phyloP scores from a whole-genome alignment of 176 grass and related monocot genomes.

The Phoenix dactylifera region DNA sequence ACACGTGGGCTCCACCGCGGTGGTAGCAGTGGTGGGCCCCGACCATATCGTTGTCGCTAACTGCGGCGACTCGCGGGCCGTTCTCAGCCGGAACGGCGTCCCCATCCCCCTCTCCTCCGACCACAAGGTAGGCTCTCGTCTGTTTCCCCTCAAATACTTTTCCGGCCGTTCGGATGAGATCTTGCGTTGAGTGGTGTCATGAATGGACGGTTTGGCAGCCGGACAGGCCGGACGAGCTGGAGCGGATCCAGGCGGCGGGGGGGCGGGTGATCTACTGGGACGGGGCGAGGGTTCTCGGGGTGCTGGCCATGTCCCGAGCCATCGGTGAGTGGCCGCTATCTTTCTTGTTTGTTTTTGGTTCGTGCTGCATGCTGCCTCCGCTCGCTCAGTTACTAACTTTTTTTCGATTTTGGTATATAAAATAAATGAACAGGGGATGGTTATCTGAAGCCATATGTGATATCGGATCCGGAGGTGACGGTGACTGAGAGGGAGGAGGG shows the following conservation, averaged over 20 bases:
- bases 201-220: conserved; percentile 40
- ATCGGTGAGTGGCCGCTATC: conserved; percentile 45
- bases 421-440: conserved; percentile 42
- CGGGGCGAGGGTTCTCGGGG: conserved; percentile 66
- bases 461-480: conserved; percentile 75
- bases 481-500: conserved; percentile 59
- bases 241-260: conserved; percentile 70
- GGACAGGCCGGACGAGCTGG: conserved; percentile 80
- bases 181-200: not conserved
- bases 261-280: conserved; percentile 97
- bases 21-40: conserved; percentile 53
- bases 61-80: conserved; percentile 85
- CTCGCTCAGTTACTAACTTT: not conserved
- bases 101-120: conserved; percentile 60
- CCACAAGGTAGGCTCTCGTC: conserved; percentile 48
- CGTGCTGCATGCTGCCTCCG: not conserved
- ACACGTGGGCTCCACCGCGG: conserved; percentile 80
- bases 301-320: conserved; percentile 91
- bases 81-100: conserved; percentile 59
- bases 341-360: not conserved
- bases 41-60: conserved; percentile 56
- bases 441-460: conserved; percentile 79
- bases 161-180: not conserved
- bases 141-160: not conserved
- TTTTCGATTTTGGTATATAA: too few relatives aligned